phyloP scores from a whole-genome alignment of 257 asterid species.

The Vinca minor region DNA sequence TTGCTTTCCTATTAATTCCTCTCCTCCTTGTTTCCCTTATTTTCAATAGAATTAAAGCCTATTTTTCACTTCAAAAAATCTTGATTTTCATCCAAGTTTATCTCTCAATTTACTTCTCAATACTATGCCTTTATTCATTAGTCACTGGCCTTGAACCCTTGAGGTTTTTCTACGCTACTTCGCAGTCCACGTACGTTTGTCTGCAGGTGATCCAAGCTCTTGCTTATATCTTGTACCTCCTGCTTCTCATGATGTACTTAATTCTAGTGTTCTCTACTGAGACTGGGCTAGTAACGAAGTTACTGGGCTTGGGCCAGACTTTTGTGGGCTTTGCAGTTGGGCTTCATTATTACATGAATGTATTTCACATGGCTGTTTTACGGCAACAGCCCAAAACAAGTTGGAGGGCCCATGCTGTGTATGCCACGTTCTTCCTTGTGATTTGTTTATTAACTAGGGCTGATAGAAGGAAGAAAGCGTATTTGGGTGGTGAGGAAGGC shows the following conservation, averaged over 20 bases:
- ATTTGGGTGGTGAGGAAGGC: constrained; percentile 69
- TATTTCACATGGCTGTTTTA: constrained; percentile 72
- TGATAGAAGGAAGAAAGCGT: constrained; percentile 77
- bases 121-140: constrained; percentile 57
- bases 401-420: constrained; percentile 68
- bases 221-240: constrained; percentile 65
- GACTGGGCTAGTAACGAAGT: constrained; percentile 44
- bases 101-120: constrained; percentile 73
- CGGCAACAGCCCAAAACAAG: constrained; percentile 76
- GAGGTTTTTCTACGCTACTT: constrained; percentile 69
- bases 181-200: constrained; percentile 76
- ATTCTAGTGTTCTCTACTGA: constrained; percentile 69
- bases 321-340: constrained; percentile 91
- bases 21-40: constrained; percentile 65
- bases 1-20: constrained; percentile 68
- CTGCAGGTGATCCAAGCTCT: constrained; percentile 70
- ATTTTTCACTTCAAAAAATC: constrained; percentile 71
- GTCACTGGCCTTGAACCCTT: constrained; percentile 80
- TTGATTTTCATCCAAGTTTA: constrained; percentile 77
- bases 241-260: constrained; percentile 77
- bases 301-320: constrained; percentile 68
- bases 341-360: constrained; percentile 78
- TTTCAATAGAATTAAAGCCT: constrained; percentile 63
- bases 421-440: constrained; percentile 72
- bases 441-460: constrained; percentile 53